Base-by-base conservation (phyloP, 805 yeast genomes). In the Blastobotrys muscicola region DNA sequence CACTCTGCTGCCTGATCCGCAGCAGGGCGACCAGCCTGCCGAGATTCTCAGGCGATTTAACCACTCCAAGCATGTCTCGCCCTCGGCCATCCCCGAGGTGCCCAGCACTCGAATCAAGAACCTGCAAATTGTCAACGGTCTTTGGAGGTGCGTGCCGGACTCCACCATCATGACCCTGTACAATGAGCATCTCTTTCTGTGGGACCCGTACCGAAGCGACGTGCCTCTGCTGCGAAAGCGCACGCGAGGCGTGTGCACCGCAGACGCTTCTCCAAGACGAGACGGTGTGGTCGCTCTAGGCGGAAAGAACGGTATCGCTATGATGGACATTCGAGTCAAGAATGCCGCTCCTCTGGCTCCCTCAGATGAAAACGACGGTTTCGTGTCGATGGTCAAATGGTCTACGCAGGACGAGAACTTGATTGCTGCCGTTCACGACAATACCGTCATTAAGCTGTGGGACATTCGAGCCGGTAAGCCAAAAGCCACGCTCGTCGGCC, bases 21-120 rank as follows among this genome's bases (percentile, higher is more conserved):
- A 64, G 20, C 56, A 66, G 7, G 66, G 64, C 4, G 70, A 70
- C 16, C 67, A 72, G 44, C 64, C 65, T 1, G 95, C 96, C 0
- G 85, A 79, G 58, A 81, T 87, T 14, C 65, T 82, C 48, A 82
- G 78, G 57, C 67, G 94, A 33, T 87, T 80, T 66, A 85, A 85
- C 60, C 96, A 87, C 64, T 66, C 72, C 41, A 80, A 79, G 51
- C 87, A 80, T 56, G 59, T 84, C 8, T 37, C 38, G 8, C 41
- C 41, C 12, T 43, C 60, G 58, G 36, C 30, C 10, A 34, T 10
- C 10, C 14, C 16, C n/a, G 29, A 45, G 5, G 36, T 51, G 13
- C 44, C 40, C 9, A 48, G 58, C 12, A 42, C 59, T 49, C 48
- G 66, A 1, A 61, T 71, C 35, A 54, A 59, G 33, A 56, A 64